Base-by-base conservation (phyloP, 1,284 basidiomycete species). In the Crocinoboletus sp. region DNA sequence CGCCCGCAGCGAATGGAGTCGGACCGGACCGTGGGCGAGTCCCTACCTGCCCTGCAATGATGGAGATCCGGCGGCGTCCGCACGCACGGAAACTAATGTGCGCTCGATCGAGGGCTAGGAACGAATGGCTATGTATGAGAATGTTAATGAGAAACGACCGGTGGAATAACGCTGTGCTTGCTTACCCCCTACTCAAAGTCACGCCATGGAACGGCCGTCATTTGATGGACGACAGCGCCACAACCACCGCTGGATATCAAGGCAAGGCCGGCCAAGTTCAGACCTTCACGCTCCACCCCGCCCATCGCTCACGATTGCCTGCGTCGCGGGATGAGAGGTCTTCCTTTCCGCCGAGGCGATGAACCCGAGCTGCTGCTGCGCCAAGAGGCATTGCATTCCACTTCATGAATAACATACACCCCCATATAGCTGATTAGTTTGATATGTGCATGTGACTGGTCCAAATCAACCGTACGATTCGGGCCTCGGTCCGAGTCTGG, bases 151-250 rank as follows among this genome's bases (percentile, higher is more conserved):
- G n/a, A n/a, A n/a, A n/a, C n/a, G n/a, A n/a, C n/a, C n/a, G n/a
- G n/a, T n/a, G n/a, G n/a, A n/a, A n/a, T n/a, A n/a, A 12, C 24
- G 16, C 38, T 42, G 34, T 24, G 34, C 31, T 17, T 51, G 32
- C 36, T 41, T 19, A n/a, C 19, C 3, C 17, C 15, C 30, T n/a
- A n/a, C n/a, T n/a, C n/a, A n/a, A n/a, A n/a, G n/a, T n/a, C n/a
- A n/a, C n/a, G n/a, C n/a, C 84, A 88, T 92, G 19, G 13, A 70
- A 23, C 70, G 0, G 88, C 91, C 89, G 89, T 91, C 41, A 92
- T 82, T 59, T 85, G 78, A 57, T 38, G 38, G 17, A 2, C 80
- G 69, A 60, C 80, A 84, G 55, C 70, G 70, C 68, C 77, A 78
- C 80, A 3, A 30, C 22, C 20, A 25, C 6, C 23, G 8, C 24